Evolutionary conservation across 805 yeast species (phyloP).

Genomic region (Barnettozyma populi): DNA sequence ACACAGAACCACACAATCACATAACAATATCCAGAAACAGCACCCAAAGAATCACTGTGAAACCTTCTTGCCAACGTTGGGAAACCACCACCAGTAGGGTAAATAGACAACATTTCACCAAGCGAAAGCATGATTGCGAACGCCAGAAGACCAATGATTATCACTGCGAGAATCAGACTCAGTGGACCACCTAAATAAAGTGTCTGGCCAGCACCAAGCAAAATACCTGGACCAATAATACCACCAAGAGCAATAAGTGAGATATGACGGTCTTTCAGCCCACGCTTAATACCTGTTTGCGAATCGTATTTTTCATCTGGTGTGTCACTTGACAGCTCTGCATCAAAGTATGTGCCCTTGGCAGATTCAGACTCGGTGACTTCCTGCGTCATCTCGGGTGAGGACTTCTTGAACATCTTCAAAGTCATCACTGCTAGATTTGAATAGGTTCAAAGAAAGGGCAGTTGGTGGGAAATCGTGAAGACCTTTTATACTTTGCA

Average conservation of each 20-base stretch:
- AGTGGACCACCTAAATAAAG: constrained; percentile 48
- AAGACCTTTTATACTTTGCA: not conserved
- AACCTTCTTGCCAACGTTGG: constrained; percentile 47
- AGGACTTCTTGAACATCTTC: not conserved
- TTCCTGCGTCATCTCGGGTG: not conserved
- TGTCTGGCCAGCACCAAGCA: constrained; percentile 49
- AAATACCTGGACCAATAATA: constrained; percentile 56
- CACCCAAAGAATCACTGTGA: constrained; percentile 51
- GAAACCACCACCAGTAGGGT: constrained; percentile 44
- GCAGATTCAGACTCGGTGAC: not conserved
- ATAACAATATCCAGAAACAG: constrained; percentile 49
- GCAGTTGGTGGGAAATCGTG: not conserved
- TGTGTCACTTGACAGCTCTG: constrained; percentile 7
- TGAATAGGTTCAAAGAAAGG: not conserved
- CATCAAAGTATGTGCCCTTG: constrained; percentile 4
- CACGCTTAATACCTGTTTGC: constrained; percentile 36
- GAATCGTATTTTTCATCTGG: constrained; percentile 13
- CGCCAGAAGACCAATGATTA: constrained; percentile 48
- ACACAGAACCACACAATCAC: constrained; percentile 56
- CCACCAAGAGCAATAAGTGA: constrained; percentile 51
- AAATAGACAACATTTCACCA: constrained; percentile 51
- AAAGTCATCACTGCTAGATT: not conserved
- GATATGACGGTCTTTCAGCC: constrained; percentile 46
- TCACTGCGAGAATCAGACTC: constrained; percentile 41
- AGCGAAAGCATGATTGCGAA: constrained; percentile 50